Evolutionary conservation across 164 flowering plant genomes (phyloP).

Genomic region (Vitis riparia): DNA sequence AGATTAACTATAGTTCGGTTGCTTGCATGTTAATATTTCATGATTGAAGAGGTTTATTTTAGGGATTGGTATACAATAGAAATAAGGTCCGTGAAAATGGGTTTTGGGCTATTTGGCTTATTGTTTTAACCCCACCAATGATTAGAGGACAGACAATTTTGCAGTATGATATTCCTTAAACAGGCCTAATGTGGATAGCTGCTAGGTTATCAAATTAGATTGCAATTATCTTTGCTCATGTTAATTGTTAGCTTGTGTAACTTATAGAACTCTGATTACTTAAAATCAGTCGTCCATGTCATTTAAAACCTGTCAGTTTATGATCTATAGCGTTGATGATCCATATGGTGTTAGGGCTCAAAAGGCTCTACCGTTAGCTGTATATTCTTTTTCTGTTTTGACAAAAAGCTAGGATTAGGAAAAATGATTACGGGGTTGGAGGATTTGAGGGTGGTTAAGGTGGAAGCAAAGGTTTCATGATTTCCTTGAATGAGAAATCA

Average conservation of each 20-base stretch:
- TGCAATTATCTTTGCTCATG: too few species aligned
- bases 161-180: too few species aligned
- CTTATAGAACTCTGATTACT: too few species aligned
- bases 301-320: too few species aligned
- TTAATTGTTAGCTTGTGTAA: too few species aligned
- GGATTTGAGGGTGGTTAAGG: conserved; percentile 6
- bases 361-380: too few species aligned
- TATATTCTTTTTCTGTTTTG: too few species aligned
- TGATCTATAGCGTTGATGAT: too few species aligned
- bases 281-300: too few species aligned
- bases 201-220: too few species aligned
- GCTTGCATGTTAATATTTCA: conserved; percentile 29
- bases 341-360: too few species aligned
- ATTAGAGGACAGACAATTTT: not conserved
- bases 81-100: not conserved
- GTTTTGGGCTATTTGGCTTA: not conserved
- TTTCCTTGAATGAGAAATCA: conserved; percentile 13
- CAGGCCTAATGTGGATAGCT: too few species aligned
- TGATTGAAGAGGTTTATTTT: conserved; percentile 17
- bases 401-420: not conserved
- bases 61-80: not conserved
- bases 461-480: conserved; percentile 20
- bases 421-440: not conserved
- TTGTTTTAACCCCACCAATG: not conserved
- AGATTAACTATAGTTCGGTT: conserved; percentile 18